Evolutionary conservation across 495 filamentous ascomycete species (phyloP), one percentile per base, ranked within the genome.

Genomic region (Beverwykella pulmonaria): DNA sequence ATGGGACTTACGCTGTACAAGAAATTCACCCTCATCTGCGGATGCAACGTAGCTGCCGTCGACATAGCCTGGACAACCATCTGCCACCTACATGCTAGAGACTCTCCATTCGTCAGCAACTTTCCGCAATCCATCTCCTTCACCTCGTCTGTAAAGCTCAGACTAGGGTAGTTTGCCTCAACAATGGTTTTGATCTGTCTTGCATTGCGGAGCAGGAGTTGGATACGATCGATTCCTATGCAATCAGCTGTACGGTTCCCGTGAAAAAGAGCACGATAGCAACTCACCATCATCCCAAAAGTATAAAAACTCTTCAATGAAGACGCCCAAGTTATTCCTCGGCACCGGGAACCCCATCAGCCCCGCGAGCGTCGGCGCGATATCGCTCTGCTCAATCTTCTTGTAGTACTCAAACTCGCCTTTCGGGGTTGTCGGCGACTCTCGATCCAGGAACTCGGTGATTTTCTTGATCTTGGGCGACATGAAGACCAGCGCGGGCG

Each of bases 261-360:
- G 12, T 32, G 32, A 6, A n/a, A 36, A 20, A n/a, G 19, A 48
- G 5, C 17, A 58, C 19, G 14, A 5, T 48, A 23, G n/a, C 7
- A 55, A 55, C 66, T 61, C 72, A 86, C 87, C 79, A 71, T 76
- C 66, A 54, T 81, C 63, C 92, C 92, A 98, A 70, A 97, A 84
- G 1, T 78, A 76, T 10, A 97, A 78, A 66, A 98, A 84, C 8
- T 90, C 83, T 3, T 87, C 82, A 55, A 98, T 94, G 57, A 97
- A 90, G 19, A 92, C 87, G 1, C 94, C 94, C 0, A 98, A 77
- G 70, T 90, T 98, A 72, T 99, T 99, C 77, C 88, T 83, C n/a
- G 94, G 90, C 19, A 96, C 82, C 0, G 95, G 93, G 68, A 98
- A 86, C 6, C 92, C 92, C 41, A 99, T 81, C 30, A 98, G 78